Evolutionary conservation across 441 rosid species (phyloP), one percentile per base, ranked within the genome.

Genomic region (Geranium incanum): DNA sequence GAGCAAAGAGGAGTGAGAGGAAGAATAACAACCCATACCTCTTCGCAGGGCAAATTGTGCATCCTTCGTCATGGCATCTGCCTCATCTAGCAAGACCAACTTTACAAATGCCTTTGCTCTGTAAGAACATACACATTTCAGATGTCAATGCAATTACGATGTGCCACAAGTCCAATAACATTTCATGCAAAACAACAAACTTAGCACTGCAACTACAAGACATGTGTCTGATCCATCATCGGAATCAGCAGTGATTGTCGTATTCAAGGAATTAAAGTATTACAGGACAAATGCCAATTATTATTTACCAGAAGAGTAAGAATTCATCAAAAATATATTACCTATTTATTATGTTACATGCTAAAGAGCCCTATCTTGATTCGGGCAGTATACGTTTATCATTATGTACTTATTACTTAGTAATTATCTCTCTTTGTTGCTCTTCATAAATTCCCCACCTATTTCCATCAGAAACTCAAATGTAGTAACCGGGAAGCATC

Each of bases 41-140:
- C 99, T 89, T 75, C 97, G 98, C 84, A 92, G 75, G 39, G 99
- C 99, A 85, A 95, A 95, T 80, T 95, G 98, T 38, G 99, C 98
- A 81, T 95, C 98, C 82, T 95, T 95, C 41, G 99, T 92, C 99
- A 95, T 92, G 67, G 99, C 99, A 87, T 95, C 98, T 70, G 97
- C 90, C 81, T 92, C 98, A 74, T 95, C 98, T 8, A 95, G 93
- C 72, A 95, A 82, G 68, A 92, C 90, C 89, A 95, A 77, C 87
- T 95, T 95, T 57, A 92, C 92, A 18, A 88, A 78, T 68, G 87
- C 70, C 85, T 86, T 90, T n/a, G 86, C 86, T 33, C 99, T 90
- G 84, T 60, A 73, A 84, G 74, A n/a, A 68, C 50, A 21, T 72
- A 73, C 59, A 50, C 16, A 55, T 43, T 21, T 66, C 3, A 50